Evolutionary conservation across 225 moss, liverwort and hornwort species (phyloP).

Genomic region (Pleurozium schreberi): DNA sequence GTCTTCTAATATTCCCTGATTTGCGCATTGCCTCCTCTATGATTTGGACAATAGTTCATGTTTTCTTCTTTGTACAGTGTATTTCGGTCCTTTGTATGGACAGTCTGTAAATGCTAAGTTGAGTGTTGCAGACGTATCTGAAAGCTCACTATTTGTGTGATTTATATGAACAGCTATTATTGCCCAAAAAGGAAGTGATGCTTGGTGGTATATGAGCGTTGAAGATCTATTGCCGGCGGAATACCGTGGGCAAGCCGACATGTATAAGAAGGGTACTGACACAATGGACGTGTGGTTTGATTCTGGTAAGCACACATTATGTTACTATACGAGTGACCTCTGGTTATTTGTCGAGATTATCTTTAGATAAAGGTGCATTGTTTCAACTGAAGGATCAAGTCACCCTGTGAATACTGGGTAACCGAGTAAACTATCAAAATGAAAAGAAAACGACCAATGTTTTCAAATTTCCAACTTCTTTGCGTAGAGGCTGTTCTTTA

Average conservation of each 20-base stretch:
- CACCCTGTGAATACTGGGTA: not conserved
- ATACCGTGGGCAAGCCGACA: constrained; percentile 44
- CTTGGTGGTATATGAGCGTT: constrained; percentile 96
- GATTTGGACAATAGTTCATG: not conserved
- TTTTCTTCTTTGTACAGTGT: not conserved
- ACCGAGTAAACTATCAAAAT: not conserved
- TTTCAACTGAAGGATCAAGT: not conserved
- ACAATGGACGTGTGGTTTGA: constrained; percentile 99
- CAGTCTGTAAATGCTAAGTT: not conserved
- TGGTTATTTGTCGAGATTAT: not conserved
- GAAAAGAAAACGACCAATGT: not conserved
- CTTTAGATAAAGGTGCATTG: not conserved
- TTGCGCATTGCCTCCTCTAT: not conserved
- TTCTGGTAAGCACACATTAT: constrained; percentile 44
- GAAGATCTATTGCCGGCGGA: constrained; percentile 75
- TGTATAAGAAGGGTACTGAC: constrained; percentile 78
- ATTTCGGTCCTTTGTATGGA: not conserved
- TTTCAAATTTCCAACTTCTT: not conserved
- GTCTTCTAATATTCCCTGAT: constrained; percentile 7
- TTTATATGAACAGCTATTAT: constrained; percentile 41
- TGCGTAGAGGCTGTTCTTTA: not conserved
- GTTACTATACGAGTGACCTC: not conserved
- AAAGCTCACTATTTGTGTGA: not conserved
- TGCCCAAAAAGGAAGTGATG: constrained; percentile 83
- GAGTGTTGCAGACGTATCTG: not conserved